Evolutionary conservation across 352 stramenopile species (phyloP), one percentile per base, ranked within the genome.

Genomic region (Phytophthora pseudosyringae): DNA sequence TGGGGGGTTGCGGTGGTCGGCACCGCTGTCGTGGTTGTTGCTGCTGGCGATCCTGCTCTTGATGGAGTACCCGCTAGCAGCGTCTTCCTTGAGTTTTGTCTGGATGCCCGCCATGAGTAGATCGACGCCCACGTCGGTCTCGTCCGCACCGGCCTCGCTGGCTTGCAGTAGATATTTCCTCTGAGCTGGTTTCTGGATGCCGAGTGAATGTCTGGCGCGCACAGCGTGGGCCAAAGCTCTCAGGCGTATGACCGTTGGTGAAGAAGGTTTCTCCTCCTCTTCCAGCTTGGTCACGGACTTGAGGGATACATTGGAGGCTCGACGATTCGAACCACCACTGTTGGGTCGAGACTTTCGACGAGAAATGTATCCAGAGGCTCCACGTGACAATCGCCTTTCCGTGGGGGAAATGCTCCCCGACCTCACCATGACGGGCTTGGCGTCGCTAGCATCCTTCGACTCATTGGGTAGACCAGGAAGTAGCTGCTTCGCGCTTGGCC

Each of bases 151-250:
- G 25, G 76, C 80, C 39, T 88, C 69, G 53, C 66, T 72, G 3
- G 64, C 51, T 13, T 75, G 71, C 2, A 81, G 46, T 2, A 78
- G 26, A 48, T 88, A 90, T 31, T 86, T 87, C 16, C 54, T 33
- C 31, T 67, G 43, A 25, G 61, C 54, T 45, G 67, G 61, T 26
- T 44, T 50, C 16, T 80, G 61, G 1, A 73, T 73, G 3, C 78
- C 80, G 3, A 92, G 66, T 10, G 67, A 71, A 26, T 90, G 81
- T 13, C 69, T 78, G 4, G 83, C 83, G 7, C 80, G 75, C 4
- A 92, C 74, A 2, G 78, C 81, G 18, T 76, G 79, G 0, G 80
- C 81, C 1, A 92, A 52, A 9, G 83, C 80, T 25, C 61, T 62
- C 12, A 92, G 60, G 0, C 80, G 59, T 33, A 73, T 48, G 1